phyloP scores from a whole-genome alignment of 2,329 filamentous ascomycete species.

The Fusarium fujikuroi region DNA sequence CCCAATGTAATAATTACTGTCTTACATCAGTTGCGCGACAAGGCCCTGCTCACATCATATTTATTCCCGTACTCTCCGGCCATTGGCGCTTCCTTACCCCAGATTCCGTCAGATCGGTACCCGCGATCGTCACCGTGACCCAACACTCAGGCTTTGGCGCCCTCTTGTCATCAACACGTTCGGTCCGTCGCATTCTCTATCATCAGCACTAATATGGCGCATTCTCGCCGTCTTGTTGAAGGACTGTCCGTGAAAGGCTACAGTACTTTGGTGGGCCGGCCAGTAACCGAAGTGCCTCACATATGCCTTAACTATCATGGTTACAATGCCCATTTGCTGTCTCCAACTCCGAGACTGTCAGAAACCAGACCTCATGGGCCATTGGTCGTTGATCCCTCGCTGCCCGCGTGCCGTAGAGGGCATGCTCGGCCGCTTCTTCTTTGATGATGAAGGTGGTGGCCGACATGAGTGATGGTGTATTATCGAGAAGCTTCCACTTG shows the following conservation, averaged over 20 bases:
- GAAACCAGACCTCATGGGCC: neutral
- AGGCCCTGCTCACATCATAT: neutral
- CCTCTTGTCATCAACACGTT: neutral
- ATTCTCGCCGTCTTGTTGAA: neutral
- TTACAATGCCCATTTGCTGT: neutral
- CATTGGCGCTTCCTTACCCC: neutral
- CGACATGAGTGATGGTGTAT: no score
- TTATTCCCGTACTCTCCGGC: no score
- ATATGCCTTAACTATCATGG: neutral
- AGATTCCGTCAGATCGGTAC: neutral
- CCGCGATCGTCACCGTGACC: neutral
- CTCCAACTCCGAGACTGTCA: neutral
- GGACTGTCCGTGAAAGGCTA: neutral
- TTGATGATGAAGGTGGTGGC: neutral
- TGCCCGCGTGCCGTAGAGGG: rapidly evolving
- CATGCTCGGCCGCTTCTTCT: neutral
- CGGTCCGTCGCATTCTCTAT: neutral
- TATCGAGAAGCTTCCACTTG: no score
- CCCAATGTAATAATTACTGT: neutral
- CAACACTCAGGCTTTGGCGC: neutral
- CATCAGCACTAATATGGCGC: neutral
- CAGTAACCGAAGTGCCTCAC: neutral
- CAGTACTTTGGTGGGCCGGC: neutral
- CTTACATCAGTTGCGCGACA: neutral
- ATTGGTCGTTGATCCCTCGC: neutral